Conservation (phyloP, 2,329 filamentous ascomycete genomes). For the Shiraia bambusicola region DNA sequence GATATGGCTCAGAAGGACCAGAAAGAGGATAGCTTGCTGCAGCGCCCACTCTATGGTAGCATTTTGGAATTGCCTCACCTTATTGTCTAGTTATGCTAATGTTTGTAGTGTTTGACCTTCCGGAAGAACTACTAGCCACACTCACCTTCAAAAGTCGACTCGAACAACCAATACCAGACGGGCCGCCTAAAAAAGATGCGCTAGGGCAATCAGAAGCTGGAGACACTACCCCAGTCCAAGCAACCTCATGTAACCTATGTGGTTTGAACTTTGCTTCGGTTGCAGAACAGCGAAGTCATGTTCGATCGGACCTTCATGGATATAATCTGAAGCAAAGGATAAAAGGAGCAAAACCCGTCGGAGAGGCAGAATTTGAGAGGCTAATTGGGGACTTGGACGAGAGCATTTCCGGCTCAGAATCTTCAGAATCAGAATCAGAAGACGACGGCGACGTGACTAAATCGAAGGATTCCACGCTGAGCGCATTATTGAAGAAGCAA, state of each 20-base stretch:
- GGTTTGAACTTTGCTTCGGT: conserved; percentile 69
- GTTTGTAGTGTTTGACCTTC: conserved; percentile 75
- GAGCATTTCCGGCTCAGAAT: conserved; percentile 82
- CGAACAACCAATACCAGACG: conserved; percentile 19
- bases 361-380: conserved; percentile 82
- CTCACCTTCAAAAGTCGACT: conserved; percentile 58
- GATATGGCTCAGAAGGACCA: conserved; percentile 26
- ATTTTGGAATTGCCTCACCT: background rate
- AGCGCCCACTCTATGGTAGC: conserved; percentile 45
- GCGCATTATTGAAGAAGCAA: conserved; percentile 77
- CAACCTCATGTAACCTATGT: conserved; percentile 81
- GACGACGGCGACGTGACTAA: conserved; percentile 59
- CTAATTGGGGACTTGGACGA: conserved; percentile 85
- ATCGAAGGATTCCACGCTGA: conserved; percentile 70
- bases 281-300: conserved; percentile 80
- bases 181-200: conserved; percentile 21
- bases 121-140: conserved; percentile 68
- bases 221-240: conserved; percentile 51
- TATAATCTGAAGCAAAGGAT: conserved; percentile 95
- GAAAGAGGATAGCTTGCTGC: conserved; percentile 34
- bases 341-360: conserved; percentile 69
- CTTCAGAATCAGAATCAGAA: conserved; percentile 71
- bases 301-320: conserved; percentile 85
- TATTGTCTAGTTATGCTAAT: conserved; percentile 14
- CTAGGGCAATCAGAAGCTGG: conserved; percentile 42